Percentiles rank a stretch among this genome's conserved stretches.
phyloP scores from a whole-genome alignment of 1,139 yeast genomes.

The Saccharomycopsis crataegensis region DNA sequence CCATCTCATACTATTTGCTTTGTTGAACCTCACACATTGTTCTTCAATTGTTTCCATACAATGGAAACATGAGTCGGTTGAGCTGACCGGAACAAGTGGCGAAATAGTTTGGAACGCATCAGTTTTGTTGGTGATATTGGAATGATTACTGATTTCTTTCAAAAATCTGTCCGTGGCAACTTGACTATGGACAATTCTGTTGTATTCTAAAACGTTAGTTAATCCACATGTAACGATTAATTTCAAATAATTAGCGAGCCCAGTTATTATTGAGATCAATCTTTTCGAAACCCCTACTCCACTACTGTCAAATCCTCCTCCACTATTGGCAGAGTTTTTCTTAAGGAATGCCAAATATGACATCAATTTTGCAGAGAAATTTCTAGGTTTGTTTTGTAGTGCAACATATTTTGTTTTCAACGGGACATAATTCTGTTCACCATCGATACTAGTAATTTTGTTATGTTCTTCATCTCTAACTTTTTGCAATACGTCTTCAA shows the following conservation, averaged over 20 bases:
- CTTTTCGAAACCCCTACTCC: not conserved
- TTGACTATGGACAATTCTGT: constrained; percentile 50
- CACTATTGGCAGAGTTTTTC: constrained; percentile 34
- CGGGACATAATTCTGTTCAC: not conserved
- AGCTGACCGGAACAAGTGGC: constrained; percentile 41
- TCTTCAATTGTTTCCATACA: constrained; percentile 81
- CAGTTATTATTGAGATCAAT: constrained; percentile 75
- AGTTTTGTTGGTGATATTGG: not conserved
- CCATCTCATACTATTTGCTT: constrained; percentile 56
- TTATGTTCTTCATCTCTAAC: constrained; percentile 18
- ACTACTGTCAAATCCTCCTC: not conserved
- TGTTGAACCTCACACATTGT: constrained; percentile 53
- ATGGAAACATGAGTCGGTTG: constrained; percentile 68
- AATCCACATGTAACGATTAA: constrained; percentile 77
- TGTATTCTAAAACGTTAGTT: constrained; percentile 62
- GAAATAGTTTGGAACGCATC: constrained; percentile 10
- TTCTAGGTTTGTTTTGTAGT: constrained; percentile 75
- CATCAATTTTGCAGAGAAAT: constrained; percentile 73
- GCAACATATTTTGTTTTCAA: constrained; percentile 23
- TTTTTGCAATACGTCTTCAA: constrained; percentile 20
- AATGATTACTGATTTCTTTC: constrained; percentile 40
- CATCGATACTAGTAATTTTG: constrained; percentile 6
- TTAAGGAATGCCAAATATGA: constrained; percentile 66
- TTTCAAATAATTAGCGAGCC: constrained; percentile 89
- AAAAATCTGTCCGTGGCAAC: constrained; percentile 60